Conservation (phyloP, 495 filamentous ascomycete species). For the Trichoderma parareesei region DNA sequence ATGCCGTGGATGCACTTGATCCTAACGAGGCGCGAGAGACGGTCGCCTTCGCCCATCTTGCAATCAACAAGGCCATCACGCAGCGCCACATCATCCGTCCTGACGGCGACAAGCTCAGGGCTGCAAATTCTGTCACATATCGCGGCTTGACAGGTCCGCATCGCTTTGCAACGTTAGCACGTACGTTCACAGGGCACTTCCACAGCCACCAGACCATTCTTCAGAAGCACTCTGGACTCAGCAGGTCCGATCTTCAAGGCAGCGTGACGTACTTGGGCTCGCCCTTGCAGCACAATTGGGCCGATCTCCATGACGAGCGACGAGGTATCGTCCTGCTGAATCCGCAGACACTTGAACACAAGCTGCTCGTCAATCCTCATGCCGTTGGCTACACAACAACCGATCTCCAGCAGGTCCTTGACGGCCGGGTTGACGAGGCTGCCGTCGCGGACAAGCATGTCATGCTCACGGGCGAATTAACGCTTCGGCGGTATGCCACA, state of each 20-base stretch:
- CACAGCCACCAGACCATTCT: constrained; percentile 26
- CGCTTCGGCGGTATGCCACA: constrained; percentile 20
- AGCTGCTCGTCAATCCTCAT: constrained; percentile 23
- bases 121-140: constrained; percentile 17
- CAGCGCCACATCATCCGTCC: constrained; percentile 20
- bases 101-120: constrained; percentile 11
- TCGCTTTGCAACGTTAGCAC: constrained; percentile 22
- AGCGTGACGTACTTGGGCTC: constrained; percentile 25
- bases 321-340: constrained; percentile 24
- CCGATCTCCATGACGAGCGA: constrained; percentile 22
- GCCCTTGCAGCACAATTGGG: constrained; percentile 25
- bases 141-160: constrained; percentile 22
- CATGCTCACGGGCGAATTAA: constrained; percentile 23
- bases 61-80: constrained; percentile 25
- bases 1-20: constrained; percentile 18
- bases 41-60: constrained; percentile 27
- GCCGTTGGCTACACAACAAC: constrained; percentile 19
- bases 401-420: constrained; percentile 17
- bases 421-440: constrained; percentile 14
- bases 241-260: not conserved
- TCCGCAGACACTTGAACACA: constrained; percentile 21
- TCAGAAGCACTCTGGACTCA: constrained; percentile 11
- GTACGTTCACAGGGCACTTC: constrained; percentile 29
- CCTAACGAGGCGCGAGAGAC: constrained; percentile 18
- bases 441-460: constrained; percentile 20